These are phyloP conservation scores for Tritrichomonas musculus DNA, from an alignment of 208 protist species.

Conservation along the genomic window DNA sequence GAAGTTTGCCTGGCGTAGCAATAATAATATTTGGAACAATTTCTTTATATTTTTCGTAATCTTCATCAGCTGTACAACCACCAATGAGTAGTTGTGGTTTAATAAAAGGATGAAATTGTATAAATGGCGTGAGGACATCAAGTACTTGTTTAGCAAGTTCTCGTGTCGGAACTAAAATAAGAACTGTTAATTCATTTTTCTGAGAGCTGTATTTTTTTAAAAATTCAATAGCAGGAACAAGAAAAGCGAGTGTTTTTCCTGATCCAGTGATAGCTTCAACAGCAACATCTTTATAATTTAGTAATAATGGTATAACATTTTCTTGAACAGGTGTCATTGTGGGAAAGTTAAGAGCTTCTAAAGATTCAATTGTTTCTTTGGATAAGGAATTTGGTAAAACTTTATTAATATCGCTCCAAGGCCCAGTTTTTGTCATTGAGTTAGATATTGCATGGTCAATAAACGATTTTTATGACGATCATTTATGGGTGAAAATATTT, in stretches of 20 bases:
- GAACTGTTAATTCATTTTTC: background rate
- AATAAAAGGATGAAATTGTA: background rate
- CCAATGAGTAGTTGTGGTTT: background rate
- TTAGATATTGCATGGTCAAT: background rate
- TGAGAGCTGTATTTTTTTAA: background rate
- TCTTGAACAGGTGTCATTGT: slow-evolving; percentile 20
- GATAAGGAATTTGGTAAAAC: background rate
- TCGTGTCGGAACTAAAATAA: background rate
- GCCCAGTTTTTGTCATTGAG: background rate
- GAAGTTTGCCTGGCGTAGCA: slow-evolving; percentile 15
- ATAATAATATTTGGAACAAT: background rate
- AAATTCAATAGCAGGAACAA: background rate
- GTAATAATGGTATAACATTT: background rate
- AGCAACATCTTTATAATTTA: slow-evolving; percentile 29
- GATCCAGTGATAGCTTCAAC: slow-evolving; percentile 25
- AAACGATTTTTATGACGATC: too few species aligned
- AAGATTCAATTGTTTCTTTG: background rate
- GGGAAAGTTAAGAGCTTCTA: background rate
- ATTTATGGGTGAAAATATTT: too few species aligned
- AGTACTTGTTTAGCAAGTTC: slow-evolving; percentile 21
- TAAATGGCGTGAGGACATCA: background rate
- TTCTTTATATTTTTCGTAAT: background rate
- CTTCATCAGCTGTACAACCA: background rate
- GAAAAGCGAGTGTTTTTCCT: slow-evolving; percentile 27
- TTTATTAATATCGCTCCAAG: background rate